Conservation (phyloP, 805 yeast genomes). For the Peterozyma toletana region DNA sequence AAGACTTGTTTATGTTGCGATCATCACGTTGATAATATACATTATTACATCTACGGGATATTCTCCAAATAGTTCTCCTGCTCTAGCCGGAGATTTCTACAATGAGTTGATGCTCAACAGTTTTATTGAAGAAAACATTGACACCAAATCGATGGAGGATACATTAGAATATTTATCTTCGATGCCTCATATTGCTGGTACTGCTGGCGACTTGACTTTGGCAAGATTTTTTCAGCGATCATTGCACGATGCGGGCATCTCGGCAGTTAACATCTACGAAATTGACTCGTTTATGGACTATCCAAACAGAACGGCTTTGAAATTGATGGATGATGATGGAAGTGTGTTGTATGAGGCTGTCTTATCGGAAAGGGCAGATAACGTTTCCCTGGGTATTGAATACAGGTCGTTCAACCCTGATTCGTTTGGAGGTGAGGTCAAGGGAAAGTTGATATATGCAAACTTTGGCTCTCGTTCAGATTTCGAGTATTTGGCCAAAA, state of each 20-base stretch:
- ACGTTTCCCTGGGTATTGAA: conserved; percentile 16
- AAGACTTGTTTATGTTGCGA: conserved; percentile 62
- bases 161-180: conserved; percentile 66
- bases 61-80: conserved; percentile 33
- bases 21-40: conserved; percentile 54
- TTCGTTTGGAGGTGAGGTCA: conserved; percentile 48
- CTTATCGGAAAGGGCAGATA: conserved; percentile 12
- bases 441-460: conserved; percentile 51
- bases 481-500: conserved; percentile 29
- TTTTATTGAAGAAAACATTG: conserved; percentile 45
- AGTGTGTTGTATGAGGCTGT: conserved; percentile 13
- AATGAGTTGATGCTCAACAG: conserved; percentile 46
- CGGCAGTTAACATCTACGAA: conserved; percentile 39
- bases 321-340: conserved; percentile 15
- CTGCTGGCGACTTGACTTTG: conserved; percentile 74
- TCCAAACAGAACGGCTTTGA: conserved; percentile 36
- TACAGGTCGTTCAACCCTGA: conserved; percentile 61
- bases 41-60: conserved; percentile 51
- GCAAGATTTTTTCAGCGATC: conserved; percentile 58
- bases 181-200: conserved; percentile 84
- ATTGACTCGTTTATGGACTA: conserved; percentile 57
- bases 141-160: conserved; percentile 50
- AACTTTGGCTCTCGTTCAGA: conserved; percentile 61
- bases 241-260: conserved; percentile 51
- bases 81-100: conserved; percentile 51